These are phyloP conservation scores for Sporobolomyces phaffii DNA, from an alignment of 768 basidiomycete genomes.

Conservation along the genomic window DNA sequence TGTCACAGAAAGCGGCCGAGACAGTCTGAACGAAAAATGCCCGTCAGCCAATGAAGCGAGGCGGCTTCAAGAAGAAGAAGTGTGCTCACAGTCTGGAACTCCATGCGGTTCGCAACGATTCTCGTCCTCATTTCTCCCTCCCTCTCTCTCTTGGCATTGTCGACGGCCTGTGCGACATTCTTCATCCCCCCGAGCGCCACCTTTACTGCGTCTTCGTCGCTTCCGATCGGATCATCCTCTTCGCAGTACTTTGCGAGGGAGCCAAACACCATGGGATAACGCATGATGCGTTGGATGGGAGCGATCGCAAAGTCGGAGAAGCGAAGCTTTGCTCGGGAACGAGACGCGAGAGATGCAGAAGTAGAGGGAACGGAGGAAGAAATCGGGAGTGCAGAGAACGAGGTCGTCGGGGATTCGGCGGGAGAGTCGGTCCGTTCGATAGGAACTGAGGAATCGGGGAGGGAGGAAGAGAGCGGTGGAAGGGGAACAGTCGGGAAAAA, in stretches of 20 bases:
- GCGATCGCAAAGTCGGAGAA: slow-evolving; percentile 86
- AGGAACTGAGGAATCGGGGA: slow-evolving; percentile 30
- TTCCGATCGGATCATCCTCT: slow-evolving; percentile 3
- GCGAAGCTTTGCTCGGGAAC: slow-evolving; percentile 41
- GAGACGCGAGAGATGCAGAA: slow-evolving; percentile 19
- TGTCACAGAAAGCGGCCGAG: slow-evolving; percentile 49
- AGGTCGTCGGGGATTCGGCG: background rate
- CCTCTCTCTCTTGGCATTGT: slow-evolving; percentile 67
- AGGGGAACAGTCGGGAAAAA: slow-evolving; percentile 19
- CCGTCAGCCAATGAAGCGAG: background rate
- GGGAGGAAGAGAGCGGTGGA: slow-evolving; percentile 18
- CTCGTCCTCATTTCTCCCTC: slow-evolving; percentile 62
- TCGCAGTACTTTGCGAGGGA: slow-evolving; percentile 52
- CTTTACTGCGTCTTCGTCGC: slow-evolving; percentile 41
- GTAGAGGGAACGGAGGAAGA: slow-evolving; percentile 17
- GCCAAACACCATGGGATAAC: slow-evolving; percentile 82
- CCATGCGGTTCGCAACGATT: slow-evolving; percentile 64
- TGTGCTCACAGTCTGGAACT: slow-evolving; percentile 43
- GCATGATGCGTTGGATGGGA: slow-evolving; percentile 93
- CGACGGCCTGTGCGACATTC: slow-evolving; percentile 66
- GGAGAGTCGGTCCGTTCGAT: background rate
- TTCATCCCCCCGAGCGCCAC: slow-evolving; percentile 62
- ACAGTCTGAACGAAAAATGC: slow-evolving; percentile 34
- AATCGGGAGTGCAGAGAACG: slow-evolving; percentile 48
- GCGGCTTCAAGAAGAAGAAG: background rate